Conservation (phyloP, 768 basidiomycete genomes). For the Lentinus brumalis region DNA sequence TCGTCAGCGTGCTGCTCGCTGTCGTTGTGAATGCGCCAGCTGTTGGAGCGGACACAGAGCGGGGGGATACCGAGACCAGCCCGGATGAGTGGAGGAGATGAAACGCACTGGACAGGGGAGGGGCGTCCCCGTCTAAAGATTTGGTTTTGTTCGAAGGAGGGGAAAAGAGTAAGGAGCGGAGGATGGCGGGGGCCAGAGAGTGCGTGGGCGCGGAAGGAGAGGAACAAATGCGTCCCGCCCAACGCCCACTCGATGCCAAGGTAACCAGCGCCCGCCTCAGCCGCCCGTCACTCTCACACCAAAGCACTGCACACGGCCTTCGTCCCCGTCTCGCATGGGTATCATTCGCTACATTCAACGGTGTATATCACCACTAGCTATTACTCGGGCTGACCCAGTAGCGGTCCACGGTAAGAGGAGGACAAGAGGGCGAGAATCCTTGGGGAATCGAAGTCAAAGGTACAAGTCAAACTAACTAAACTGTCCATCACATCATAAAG, state of each 20-base stretch:
- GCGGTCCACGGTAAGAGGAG: neutral
- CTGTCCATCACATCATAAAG: conserved; percentile 12
- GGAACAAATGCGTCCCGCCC: neutral
- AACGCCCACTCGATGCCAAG: conserved; percentile 9
- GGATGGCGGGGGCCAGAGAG: conserved; percentile 11
- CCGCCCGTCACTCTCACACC: conserved; percentile 1
- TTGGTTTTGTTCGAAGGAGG: conserved; percentile 15
- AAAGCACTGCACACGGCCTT: neutral
- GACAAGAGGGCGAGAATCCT: conserved; percentile 4
- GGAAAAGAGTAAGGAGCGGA: conserved; percentile 20
- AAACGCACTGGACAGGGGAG: conserved; percentile 21
- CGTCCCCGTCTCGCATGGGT: neutral
- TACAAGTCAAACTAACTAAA: neutral
- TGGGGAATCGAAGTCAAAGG: conserved; percentile 1
- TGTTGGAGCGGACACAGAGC: neutral
- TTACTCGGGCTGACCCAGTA: neutral
- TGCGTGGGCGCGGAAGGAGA: conserved; percentile 1
- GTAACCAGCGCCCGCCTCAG: conserved; percentile 17
- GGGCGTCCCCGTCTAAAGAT: conserved; percentile 4
- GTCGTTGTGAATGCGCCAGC: neutral
- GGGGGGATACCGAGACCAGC: conserved; percentile 20
- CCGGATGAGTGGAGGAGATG: conserved; percentile 5
- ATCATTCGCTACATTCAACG: too few species aligned
- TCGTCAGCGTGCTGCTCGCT: conserved; percentile 9
- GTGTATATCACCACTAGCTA: too few species aligned